Evolutionary conservation across 1,139 yeast genomes (phyloP), one percentile per base, ranked within the genome.

Genomic region (Sugiyamaella castrensis): DNA sequence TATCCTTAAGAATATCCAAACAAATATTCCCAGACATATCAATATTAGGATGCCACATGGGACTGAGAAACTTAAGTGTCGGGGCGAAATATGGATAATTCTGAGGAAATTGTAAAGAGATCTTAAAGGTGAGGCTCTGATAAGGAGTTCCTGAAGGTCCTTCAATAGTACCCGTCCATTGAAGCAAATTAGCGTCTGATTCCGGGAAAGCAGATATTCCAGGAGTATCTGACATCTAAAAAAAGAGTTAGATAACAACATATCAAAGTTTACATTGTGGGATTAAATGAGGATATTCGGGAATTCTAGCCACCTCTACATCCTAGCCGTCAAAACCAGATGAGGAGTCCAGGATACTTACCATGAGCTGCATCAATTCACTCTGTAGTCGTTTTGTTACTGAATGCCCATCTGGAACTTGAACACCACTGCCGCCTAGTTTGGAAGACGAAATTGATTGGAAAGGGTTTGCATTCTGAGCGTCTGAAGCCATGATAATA

Each of bases 1-100:
- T 81, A 53, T 81, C 86, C 59, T 71, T 70, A 53, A 71, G 67
- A 52, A 77, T 77, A 60, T 77, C 81, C 41, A 77, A 64, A 61
- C 82, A 77, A 55, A 79, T 79, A 63, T 80, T 79, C 40, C 88
- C 88, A 53, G 77, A 71, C 70, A 79, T 74, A 61, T 81, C 84
- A 55, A 82, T 82, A 63, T 83, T 83, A 50, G 89, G 89, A 60
- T 83, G 89, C 74, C 82, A 82, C 73, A 82, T 81, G 50, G 84
- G 84, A 42, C 84, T 75, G 37, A 74, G 73, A 67, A 83, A 83
- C 56, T 74, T 75, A 60, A 83, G 75, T 53, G 71, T 72, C 33
- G 87, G 87, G 16, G 87, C 81, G 36, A 72, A 68, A 62, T 76
- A 82, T 6, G 87, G 87, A 60, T 81, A 82, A 61, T 77, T 75